Conservation (phyloP, 805 yeast species). For the Candida sonorensis region DNA sequence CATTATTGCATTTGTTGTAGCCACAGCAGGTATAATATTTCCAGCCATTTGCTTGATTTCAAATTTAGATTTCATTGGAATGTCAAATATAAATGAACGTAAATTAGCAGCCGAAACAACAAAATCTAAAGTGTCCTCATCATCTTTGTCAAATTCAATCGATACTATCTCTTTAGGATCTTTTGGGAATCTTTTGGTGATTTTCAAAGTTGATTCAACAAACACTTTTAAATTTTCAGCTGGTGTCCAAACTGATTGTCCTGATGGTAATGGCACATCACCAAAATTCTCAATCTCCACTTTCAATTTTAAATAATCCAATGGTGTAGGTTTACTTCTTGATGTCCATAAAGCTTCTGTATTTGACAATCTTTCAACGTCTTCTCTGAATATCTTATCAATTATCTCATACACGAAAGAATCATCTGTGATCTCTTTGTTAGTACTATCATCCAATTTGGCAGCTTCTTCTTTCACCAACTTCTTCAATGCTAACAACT, state of each 20-base stretch:
- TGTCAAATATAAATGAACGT: constrained; percentile 62
- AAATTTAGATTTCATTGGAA: constrained; percentile 68
- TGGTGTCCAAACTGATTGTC: constrained; percentile 51
- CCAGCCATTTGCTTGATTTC: constrained; percentile 95
- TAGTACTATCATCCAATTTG: constrained; percentile 14
- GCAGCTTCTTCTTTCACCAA: constrained; percentile 21
- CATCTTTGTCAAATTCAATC: constrained; percentile 88
- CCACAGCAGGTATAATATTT: constrained; percentile 96
- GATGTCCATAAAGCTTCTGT: constrained; percentile 77
- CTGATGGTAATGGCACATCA: background rate
- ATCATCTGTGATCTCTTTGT: constrained; percentile 13
- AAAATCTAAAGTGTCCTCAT: constrained; percentile 81
- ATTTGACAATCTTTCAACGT: constrained; percentile 63
- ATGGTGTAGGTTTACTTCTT: constrained; percentile 61
- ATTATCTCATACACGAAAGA: constrained; percentile 41
- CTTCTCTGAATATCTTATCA: constrained; percentile 59
- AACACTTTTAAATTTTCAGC: constrained; percentile 61
- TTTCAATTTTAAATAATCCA: constrained; percentile 28
- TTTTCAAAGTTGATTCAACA: constrained; percentile 35
- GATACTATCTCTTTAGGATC: constrained; percentile 25
- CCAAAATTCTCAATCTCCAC: too few species aligned
- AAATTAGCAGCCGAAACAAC: constrained; percentile 83
- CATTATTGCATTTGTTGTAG: constrained; percentile 93
- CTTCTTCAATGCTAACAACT: constrained; percentile 43
- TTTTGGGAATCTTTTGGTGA: constrained; percentile 45